phyloP scores from a whole-genome alignment of 192 early-diverging fungal species.

The Coemansia biformis region DNA sequence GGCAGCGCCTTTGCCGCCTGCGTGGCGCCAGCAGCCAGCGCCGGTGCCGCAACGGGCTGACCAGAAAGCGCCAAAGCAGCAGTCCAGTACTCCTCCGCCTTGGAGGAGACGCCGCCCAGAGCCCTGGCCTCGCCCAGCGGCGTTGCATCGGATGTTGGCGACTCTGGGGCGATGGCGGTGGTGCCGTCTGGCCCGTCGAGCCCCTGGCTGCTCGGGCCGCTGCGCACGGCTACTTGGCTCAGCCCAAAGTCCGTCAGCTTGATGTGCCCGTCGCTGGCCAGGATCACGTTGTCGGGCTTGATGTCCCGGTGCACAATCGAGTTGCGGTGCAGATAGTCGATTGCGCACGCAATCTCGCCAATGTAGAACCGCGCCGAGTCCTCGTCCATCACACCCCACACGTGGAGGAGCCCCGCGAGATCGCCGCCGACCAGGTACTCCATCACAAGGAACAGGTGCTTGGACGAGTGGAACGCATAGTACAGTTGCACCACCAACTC shows the following conservation, averaged over 20 bases:
- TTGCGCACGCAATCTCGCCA: slow-evolving; percentile 82
- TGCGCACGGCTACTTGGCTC: slow-evolving; percentile 67
- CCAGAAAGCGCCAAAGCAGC: slow-evolving; percentile 23
- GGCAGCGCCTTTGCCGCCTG: slow-evolving; percentile 36
- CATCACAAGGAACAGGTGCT: slow-evolving; percentile 86
- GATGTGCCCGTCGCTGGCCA: slow-evolving; percentile 83
- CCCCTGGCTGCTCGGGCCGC: slow-evolving; percentile 17
- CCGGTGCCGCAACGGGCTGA: slow-evolving; percentile 8
- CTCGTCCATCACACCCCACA: slow-evolving; percentile 73
- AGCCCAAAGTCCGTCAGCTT: slow-evolving; percentile 96
- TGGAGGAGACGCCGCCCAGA: slow-evolving; percentile 18
- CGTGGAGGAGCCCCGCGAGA: slow-evolving; percentile 67
- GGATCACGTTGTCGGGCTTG: slow-evolving; percentile 79
- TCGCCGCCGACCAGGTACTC: slow-evolving; percentile 89
- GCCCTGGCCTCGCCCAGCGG: slow-evolving; percentile 19
- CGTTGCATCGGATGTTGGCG: slow-evolving; percentile 16
- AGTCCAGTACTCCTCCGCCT: slow-evolving; percentile 38
- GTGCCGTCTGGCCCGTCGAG: slow-evolving; percentile 20
- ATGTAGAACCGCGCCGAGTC: slow-evolving; percentile 82
- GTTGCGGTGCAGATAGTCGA: slow-evolving; percentile 86
- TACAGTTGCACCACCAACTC: slow-evolving; percentile 90
- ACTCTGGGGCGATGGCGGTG: not conserved
- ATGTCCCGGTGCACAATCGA: slow-evolving; percentile 86
- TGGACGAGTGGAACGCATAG: slow-evolving; percentile 85
- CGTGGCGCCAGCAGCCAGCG: slow-evolving; percentile 7